Base-by-base conservation (phyloP, 176 grass and related monocot species). In the Cymbopogon citratus region DNA sequence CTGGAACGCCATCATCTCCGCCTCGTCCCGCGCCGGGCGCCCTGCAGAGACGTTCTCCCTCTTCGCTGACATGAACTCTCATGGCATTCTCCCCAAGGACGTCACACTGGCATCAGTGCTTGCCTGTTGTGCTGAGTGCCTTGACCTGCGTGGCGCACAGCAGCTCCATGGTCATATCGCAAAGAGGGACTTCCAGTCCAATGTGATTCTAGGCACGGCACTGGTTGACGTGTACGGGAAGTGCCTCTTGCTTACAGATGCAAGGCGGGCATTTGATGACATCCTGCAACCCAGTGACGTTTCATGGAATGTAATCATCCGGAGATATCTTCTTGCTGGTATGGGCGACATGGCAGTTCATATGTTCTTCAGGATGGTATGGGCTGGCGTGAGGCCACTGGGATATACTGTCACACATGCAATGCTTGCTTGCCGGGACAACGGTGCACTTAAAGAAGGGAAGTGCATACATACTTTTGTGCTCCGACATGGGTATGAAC, bases 271-370 rank as follows among this genome's bases (percentile, higher is more conserved):
- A 82, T 99, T 95, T 71, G 89, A 93, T 74, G 90, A 15, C 23
- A 95, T 95, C 61, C 46, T 41, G 0, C 35, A 85, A 69, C 92
- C 92, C 38, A 93, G 91, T 87, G 87, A 35, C 9, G 66, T 99
- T 71, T 91, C 93, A 6, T 95, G 96, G 96, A 95, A 99, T 79
- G 89, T 93, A 83, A 91, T 99, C 49, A 66, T 93, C 59, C 83
- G 92, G 10, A 87, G 91, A 25, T 93, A 95, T 82, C 90, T 88
- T 75, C 91, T 95, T n/a, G 83, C 87, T 75, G 87, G 89, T 12
- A 89, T 77, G 85, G 86, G 90, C 2, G 25, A 68, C 26, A 87
- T 88, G 43, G 91, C 96, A 13, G 63, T 93, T n/a, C n/a, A 84
- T 21, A 84, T 93, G 89, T 99, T 99, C 85, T 93, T 74, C 71